Conservation (phyloP, 2,329 filamentous ascomycete species). For the Stemphylium beticola region DNA sequence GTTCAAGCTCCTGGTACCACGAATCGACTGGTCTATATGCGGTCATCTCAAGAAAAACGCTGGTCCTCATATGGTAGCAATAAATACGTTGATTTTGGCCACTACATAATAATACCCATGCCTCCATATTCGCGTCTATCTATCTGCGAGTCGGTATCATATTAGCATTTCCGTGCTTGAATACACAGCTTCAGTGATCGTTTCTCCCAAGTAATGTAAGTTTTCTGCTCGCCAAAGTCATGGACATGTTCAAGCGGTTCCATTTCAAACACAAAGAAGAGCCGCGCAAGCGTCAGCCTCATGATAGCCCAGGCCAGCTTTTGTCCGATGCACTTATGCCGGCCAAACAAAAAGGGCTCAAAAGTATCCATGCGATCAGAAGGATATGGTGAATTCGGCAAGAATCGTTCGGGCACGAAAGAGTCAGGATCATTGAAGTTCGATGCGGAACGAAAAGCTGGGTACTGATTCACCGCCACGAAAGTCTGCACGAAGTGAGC, state of each 20-base stretch:
- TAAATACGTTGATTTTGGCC: no score
- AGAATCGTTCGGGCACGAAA: constrained; percentile 42
- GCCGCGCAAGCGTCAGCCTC: constrained; percentile 46
- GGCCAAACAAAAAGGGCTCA: constrained; percentile 31
- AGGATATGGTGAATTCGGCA: constrained; percentile 27
- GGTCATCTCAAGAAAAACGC: no score
- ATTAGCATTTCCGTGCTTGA: neutral
- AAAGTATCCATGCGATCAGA: constrained; percentile 25
- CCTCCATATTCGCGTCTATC: no score
- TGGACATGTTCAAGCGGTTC: neutral
- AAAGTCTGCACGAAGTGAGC: constrained; percentile 17
- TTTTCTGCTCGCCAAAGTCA: constrained; percentile 27
- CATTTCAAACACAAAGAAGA: constrained; percentile 45
- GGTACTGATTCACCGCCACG: constrained; percentile 32
- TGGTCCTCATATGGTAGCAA: no score
- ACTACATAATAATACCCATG: no score
- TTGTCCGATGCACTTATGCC: constrained; percentile 31
- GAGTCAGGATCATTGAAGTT: constrained; percentile 36
- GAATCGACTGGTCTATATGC: no score
- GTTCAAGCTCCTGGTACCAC: no score
- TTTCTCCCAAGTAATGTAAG: constrained; percentile 30
- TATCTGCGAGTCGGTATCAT: no score
- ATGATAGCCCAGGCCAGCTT: constrained; percentile 37
- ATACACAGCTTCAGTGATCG: constrained; percentile 4
- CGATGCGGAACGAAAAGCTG: constrained; percentile 26